Evolutionary conservation across 768 basidiomycete genomes (phyloP).

Genomic region (Boletus fagicola): DNA sequence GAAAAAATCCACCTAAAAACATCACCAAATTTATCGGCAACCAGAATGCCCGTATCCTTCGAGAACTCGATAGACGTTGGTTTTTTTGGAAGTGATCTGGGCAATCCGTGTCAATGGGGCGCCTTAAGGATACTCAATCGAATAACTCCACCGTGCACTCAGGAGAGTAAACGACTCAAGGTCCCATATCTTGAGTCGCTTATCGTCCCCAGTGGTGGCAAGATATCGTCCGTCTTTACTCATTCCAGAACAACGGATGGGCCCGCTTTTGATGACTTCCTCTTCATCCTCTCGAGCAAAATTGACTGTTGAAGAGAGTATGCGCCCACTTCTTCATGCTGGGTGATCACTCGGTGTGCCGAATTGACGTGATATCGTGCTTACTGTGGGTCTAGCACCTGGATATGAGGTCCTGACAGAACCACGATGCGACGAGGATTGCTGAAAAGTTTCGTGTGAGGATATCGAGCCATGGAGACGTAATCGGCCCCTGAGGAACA

Average conservation of each 20-base stretch:
- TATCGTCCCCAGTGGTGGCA: slow-evolving; percentile 75
- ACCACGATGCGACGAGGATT: slow-evolving; percentile 37
- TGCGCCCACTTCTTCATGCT: slow-evolving; percentile 48
- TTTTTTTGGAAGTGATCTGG: slow-evolving; percentile 80
- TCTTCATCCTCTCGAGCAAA: slow-evolving; percentile 32
- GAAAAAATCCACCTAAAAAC: slow-evolving; percentile 63
- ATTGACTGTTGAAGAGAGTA: slow-evolving; percentile 45
- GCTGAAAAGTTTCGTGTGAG: slow-evolving; percentile 49
- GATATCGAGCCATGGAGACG: slow-evolving; percentile 41
- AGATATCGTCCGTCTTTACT: slow-evolving; percentile 47
- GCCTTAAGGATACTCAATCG: not conserved
- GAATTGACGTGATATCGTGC: slow-evolving; percentile 19
- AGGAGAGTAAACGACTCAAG: slow-evolving; percentile 53
- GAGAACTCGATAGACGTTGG: slow-evolving; percentile 71
- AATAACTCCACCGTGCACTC: slow-evolving; percentile 55
- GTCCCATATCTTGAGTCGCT: slow-evolving; percentile 73
- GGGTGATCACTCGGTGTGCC: slow-evolving; percentile 1
- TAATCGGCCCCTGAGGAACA: too few species aligned
- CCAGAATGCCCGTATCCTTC: slow-evolving; percentile 61
- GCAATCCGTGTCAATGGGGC: not conserved
- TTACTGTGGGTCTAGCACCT: slow-evolving; percentile 56
- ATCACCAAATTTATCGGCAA: slow-evolving; percentile 95
- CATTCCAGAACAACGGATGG: slow-evolving; percentile 57
- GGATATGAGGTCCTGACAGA: slow-evolving; percentile 62
- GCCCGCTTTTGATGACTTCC: slow-evolving; percentile 46